phyloP scores from a whole-genome alignment of 441 rosid species.

The Populus hybrid region DNA sequence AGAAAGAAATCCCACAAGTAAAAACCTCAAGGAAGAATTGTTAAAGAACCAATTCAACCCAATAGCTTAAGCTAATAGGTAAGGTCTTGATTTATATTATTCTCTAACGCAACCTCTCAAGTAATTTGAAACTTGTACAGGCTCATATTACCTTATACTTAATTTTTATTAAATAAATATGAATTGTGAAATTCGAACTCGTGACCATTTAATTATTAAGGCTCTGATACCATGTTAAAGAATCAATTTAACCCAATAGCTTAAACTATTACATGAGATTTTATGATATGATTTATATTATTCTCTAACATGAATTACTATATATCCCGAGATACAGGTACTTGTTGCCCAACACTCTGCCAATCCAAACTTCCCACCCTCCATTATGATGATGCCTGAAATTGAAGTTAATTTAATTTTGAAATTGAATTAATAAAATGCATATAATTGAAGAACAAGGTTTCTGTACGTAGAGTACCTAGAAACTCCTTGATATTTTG shows the following conservation, averaged over 20 bases:
- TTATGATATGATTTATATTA: not conserved
- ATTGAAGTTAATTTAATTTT: not conserved
- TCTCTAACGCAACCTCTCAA: too few relatives aligned
- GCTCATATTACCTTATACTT: too few relatives aligned
- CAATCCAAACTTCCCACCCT: slow-evolving; percentile 94
- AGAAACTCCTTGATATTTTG: slow-evolving; percentile 93
- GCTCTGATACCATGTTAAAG: too few relatives aligned
- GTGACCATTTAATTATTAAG: too few relatives aligned
- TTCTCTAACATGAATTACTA: slow-evolving; percentile 28
- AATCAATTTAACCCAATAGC: too few relatives aligned
- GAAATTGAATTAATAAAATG: too few relatives aligned
- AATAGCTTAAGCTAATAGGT: too few relatives aligned
- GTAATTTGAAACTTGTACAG: too few relatives aligned
- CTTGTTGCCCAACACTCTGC: slow-evolving; percentile 89
- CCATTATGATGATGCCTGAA: slow-evolving; percentile 95
- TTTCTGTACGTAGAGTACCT: slow-evolving; percentile 35
- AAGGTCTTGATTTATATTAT: too few relatives aligned
- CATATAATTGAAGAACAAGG: not conserved
- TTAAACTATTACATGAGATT: too few relatives aligned
- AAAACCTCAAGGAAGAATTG: not conserved
- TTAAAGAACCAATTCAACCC: slow-evolving; percentile 3
- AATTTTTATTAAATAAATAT: too few relatives aligned
- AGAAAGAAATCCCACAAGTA: not conserved
- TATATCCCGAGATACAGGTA: slow-evolving; percentile 88
- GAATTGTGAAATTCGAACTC: too few relatives aligned